phyloP scores from a whole-genome alignment of 1,284 basidiomycete species.

The Puccinia coronata region DNA sequence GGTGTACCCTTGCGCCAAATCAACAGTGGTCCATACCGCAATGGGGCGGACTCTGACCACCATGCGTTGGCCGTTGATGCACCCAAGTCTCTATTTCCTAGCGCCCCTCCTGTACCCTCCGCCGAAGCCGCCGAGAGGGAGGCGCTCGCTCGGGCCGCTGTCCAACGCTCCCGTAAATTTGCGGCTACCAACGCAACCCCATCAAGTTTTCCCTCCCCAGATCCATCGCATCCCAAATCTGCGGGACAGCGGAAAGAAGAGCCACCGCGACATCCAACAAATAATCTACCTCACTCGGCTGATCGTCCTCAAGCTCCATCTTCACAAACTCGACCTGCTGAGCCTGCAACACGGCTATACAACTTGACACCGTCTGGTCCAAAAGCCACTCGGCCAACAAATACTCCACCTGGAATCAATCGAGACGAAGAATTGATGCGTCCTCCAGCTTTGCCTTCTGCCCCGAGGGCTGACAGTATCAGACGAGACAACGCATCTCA shows the following conservation, averaged over 20 bases:
- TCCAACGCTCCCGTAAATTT: conserved; percentile 47
- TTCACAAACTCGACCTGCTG: not conserved
- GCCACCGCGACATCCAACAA: not conserved
- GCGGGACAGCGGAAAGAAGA: conserved; percentile 2
- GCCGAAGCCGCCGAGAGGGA: conserved; percentile 43
- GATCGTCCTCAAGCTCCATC: conserved; percentile 19
- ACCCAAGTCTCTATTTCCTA: not conserved
- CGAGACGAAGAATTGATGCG: conserved; percentile 34
- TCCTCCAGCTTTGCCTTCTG: conserved; percentile 37
- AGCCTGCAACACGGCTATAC: not conserved
- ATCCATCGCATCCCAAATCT: conserved; percentile 5
- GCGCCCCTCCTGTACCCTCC: conserved; percentile 16
- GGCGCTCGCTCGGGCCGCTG: conserved; percentile 45
- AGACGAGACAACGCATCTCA: conserved; percentile 20
- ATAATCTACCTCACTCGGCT: conserved; percentile 7
- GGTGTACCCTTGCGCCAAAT: conserved; percentile 19
- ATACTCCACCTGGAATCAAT: conserved; percentile 6
- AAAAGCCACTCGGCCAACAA: conserved; percentile 13
- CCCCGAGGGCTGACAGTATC: conserved; percentile 36
- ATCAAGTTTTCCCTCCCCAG: not conserved
- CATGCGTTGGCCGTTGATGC: not conserved
- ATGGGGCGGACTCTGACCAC: conserved; percentile 15
- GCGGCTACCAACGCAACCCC: not conserved
- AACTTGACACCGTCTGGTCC: conserved; percentile 20
- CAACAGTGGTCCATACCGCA: conserved; percentile 14